A percentile compares a stretch with the other conserved stretches of the same genome.
Conservation (phyloP, 2,329 filamentous ascomycete species). For the Claviceps sp. region DNA sequence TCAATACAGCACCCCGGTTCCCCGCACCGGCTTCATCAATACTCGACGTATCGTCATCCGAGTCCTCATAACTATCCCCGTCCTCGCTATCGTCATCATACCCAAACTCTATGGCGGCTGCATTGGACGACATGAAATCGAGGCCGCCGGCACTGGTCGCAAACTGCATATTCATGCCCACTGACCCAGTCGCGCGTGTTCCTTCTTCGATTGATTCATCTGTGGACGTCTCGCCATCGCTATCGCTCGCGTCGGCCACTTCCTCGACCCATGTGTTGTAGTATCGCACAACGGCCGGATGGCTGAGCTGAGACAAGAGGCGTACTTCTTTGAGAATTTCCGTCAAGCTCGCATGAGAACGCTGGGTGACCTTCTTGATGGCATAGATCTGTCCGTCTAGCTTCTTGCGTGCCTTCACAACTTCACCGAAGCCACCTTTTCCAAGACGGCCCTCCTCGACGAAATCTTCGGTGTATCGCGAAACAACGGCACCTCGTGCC, state of each 20-base stretch:
- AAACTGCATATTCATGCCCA: slow-evolving; percentile 40
- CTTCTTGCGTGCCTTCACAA: slow-evolving; percentile 89
- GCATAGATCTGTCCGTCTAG: slow-evolving; percentile 89
- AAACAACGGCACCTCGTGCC: slow-evolving; percentile 37
- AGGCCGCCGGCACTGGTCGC: slow-evolving; percentile 64
- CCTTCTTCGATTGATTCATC: slow-evolving; percentile 30
- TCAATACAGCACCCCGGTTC: slow-evolving; percentile 14
- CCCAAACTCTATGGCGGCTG: slow-evolving; percentile 59
- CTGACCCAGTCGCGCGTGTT: slow-evolving; percentile 25
- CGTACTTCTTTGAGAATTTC: slow-evolving; percentile 78
- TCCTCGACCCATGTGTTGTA: slow-evolving; percentile 93
- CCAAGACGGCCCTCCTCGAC: slow-evolving; percentile 79
- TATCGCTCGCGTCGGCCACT: slow-evolving; percentile 35
- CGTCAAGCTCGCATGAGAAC: slow-evolving; percentile 63
- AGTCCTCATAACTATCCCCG: slow-evolving; percentile 32
- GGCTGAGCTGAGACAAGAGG: slow-evolving; percentile 80
- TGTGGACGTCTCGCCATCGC: slow-evolving; percentile 43
- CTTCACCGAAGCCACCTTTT: slow-evolving; percentile 90
- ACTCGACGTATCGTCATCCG: slow-evolving; percentile 29
- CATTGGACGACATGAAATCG: slow-evolving; percentile 86
- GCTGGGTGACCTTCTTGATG: slow-evolving; percentile 88
- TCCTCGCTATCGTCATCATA: slow-evolving; percentile 39
- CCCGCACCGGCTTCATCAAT: slow-evolving; percentile 17
- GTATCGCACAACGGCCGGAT: slow-evolving; percentile 76
- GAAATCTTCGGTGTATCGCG: slow-evolving; percentile 79